These are phyloP conservation scores for Blastobotrys peoriensis DNA, from an alignment of 805 yeast species.

Conservation along the genomic window DNA sequence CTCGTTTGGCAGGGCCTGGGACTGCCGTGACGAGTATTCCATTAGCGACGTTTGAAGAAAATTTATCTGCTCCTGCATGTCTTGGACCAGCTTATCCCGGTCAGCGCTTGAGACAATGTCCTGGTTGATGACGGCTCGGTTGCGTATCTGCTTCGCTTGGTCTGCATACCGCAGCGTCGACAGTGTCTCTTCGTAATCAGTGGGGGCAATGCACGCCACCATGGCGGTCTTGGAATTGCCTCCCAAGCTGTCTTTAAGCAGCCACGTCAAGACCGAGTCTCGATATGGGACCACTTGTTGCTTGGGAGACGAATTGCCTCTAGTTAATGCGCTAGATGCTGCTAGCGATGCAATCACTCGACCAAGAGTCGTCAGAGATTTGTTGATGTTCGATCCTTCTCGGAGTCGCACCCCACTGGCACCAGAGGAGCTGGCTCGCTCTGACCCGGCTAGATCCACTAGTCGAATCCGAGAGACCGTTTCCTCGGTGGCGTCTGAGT, in stretches of 20 bases:
- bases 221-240: slow-evolving; percentile 84
- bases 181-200: slow-evolving; percentile 69
- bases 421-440: slow-evolving; percentile 58
- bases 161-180: slow-evolving; percentile 76
- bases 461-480: slow-evolving; percentile 57
- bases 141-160: slow-evolving; percentile 63
- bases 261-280: slow-evolving; percentile 70
- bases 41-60: slow-evolving; percentile 24
- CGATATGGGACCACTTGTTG: slow-evolving; percentile 53
- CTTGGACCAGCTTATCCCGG: slow-evolving; percentile 33
- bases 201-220: slow-evolving; percentile 82
- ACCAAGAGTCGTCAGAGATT: slow-evolving; percentile 72
- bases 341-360: slow-evolving; percentile 54
- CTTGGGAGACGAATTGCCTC: slow-evolving; percentile 2
- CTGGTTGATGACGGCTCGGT: slow-evolving; percentile 51
- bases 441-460: slow-evolving; percentile 83
- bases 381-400: slow-evolving; percentile 75
- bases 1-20: slow-evolving; percentile 2
- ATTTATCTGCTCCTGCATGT: slow-evolving; percentile 36
- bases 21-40: slow-evolving; percentile 10
- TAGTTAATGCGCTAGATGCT: slow-evolving; percentile 21
- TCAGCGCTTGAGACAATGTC: slow-evolving; percentile 35
- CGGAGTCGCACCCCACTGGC: slow-evolving; percentile 51
- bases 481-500: slow-evolving; percentile 34
- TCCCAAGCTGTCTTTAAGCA: slow-evolving; percentile 67